Conservation (phyloP, 192 early-diverging fungal species). For the Allomyces macrogynus region DNA sequence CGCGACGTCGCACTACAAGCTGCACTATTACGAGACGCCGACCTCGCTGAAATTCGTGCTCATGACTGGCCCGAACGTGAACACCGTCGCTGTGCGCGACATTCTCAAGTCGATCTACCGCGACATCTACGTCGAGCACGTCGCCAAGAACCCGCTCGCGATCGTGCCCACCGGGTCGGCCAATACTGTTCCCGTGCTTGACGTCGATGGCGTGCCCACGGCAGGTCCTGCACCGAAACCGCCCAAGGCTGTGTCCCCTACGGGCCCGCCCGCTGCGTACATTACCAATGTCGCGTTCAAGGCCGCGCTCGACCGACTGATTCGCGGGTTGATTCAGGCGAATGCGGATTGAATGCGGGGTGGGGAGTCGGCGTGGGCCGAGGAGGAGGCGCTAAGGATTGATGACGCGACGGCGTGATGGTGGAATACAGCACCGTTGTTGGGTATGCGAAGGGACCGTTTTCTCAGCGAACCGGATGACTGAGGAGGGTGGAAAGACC, state of each 20-base stretch:
- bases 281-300: neutral
- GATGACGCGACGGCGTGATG: no score
- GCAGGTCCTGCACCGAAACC: neutral
- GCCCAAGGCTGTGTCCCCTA: neutral
- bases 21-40: slow-evolving; percentile 80
- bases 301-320: neutral
- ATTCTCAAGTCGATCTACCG: slow-evolving; percentile 62
- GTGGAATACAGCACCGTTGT: no score
- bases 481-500: no score
- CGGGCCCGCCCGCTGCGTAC: neutral
- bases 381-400: no score
- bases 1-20: slow-evolving; percentile 61
- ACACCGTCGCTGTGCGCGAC: slow-evolving; percentile 30
- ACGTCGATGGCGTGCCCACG: no score
- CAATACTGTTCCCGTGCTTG: no score
- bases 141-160: slow-evolving; percentile 66
- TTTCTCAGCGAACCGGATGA: no score
- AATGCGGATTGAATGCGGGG: no score
- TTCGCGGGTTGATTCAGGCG: no score
- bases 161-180: no score
- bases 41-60: slow-evolving; percentile 75
- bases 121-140: slow-evolving; percentile 81
- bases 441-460: no score
- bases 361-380: no score
- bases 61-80: slow-evolving; percentile 50